These are phyloP conservation scores for Lachancea kluyveri DNA, from an alignment of 805 yeast species.

Conservation along the genomic window DNA sequence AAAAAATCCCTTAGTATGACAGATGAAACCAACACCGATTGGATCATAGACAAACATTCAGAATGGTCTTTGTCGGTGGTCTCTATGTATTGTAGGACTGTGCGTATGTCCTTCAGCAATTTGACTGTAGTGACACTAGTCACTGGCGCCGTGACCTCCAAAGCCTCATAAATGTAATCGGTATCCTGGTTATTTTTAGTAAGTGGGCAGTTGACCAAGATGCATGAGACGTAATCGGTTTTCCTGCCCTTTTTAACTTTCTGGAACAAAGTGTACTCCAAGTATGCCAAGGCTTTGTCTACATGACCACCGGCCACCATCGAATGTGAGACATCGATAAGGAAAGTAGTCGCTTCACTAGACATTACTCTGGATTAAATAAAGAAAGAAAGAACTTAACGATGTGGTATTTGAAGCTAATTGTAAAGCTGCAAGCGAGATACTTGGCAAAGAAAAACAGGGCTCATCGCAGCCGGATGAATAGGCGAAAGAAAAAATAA, in stretches of 20 bases:
- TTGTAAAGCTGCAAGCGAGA: too few species aligned
- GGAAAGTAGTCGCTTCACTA: constrained; percentile 22
- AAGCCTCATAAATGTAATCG: constrained; percentile 17
- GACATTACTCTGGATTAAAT: constrained; percentile 8
- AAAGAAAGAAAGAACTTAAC: not conserved
- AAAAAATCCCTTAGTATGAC: constrained; percentile 21
- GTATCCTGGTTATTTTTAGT: constrained; percentile 16
- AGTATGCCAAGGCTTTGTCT: constrained; percentile 17
- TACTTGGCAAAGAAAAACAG: too few species aligned
- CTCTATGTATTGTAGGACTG: constrained; percentile 4
- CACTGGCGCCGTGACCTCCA: constrained; percentile 20
- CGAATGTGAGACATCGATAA: constrained; percentile 22
- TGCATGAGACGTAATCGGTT: constrained; percentile 26
- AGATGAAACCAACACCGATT: constrained; percentile 20
- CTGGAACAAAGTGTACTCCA: constrained; percentile 23
- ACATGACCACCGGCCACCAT: constrained; percentile 13
- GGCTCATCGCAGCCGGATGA: too few species aligned
- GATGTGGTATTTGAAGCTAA: too few species aligned
- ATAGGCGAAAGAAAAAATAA: too few species aligned
- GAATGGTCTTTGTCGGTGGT: constrained; percentile 3
- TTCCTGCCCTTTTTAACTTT: constrained; percentile 25
- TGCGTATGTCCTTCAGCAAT: constrained; percentile 9
- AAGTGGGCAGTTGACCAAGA: constrained; percentile 14
- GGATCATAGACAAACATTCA: constrained; percentile 13
- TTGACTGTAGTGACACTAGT: constrained; percentile 9